Evolutionary conservation across 2,329 filamentous ascomycete genomes (phyloP).

Genomic region (Alternaria incomplexa): DNA sequence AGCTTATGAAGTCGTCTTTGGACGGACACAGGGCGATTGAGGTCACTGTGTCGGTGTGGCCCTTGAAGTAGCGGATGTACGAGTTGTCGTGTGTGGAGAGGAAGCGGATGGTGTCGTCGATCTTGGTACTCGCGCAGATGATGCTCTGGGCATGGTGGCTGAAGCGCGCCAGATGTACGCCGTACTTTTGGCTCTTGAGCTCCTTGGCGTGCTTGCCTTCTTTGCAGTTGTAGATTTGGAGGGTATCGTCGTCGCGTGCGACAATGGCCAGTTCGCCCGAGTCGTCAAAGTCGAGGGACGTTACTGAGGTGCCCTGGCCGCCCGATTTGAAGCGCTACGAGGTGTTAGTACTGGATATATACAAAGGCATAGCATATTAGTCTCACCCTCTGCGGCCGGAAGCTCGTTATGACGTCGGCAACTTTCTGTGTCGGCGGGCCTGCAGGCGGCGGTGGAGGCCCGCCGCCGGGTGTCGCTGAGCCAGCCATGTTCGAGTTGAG

Average conservation of each 20-base stretch:
- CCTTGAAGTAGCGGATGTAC: conserved; percentile 95
- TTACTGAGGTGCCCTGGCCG: conserved; percentile 66
- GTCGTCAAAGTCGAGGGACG: conserved; percentile 96
- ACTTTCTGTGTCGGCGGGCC: conserved; percentile 62
- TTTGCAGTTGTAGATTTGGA: conserved; percentile 93
- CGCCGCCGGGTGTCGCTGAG: conserved; percentile 37
- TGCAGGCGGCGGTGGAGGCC: conserved; percentile 38
- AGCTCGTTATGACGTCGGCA: conserved; percentile 76
- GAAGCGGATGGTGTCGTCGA: conserved; percentile 87
- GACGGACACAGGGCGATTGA: conserved; percentile 83
- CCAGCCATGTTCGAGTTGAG: conserved; percentile 38
- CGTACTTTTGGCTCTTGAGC: conserved; percentile 94
- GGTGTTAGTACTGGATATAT: conserved; percentile 13
- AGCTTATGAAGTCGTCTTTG: conserved; percentile 89
- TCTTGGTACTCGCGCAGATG: conserved; percentile 93
- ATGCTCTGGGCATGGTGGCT: conserved; percentile 91
- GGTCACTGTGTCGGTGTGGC: conserved; percentile 85
- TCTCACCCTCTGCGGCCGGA: conserved; percentile 78
- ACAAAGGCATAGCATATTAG: not conserved
- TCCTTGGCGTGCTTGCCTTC: conserved; percentile 90
- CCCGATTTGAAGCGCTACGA: conserved; percentile 54
- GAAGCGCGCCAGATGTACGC: conserved; percentile 90
- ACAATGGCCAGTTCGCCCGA: conserved; percentile 91
- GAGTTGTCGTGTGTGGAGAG: conserved; percentile 93
- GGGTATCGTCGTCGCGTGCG: conserved; percentile 89